Base-by-base conservation (phyloP, 2,329 filamentous ascomycete species). In the Penicillium olsonii region DNA sequence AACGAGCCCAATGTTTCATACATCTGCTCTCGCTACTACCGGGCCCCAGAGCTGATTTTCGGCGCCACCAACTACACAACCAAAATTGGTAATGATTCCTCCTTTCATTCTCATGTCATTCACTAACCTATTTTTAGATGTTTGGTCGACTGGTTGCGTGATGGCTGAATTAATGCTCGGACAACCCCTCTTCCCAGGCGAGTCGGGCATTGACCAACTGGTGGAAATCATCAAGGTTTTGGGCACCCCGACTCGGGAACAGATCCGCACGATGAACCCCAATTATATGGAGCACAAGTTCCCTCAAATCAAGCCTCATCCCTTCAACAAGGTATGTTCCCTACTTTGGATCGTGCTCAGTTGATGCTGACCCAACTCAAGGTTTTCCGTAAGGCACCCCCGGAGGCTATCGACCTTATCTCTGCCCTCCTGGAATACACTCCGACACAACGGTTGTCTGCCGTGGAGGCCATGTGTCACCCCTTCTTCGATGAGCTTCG, bases 221-320 rank as follows among this genome's bases (percentile, higher is more conserved):
- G 94, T 99, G 38, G 94, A 99, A 75, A 99, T 99, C 70, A 99
- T 99, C 81, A 99, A 99, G 78, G 92, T 99, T 45, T 79, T 99
- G 53, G 94, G 94, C 52, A 99, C 94, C 15, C 94, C 94, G 15
- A 97, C 94, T 29, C 84, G 94, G 58, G 94, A 99, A 72, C 94
- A 99, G 75, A 99, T 99, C 67, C 89, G 94, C 62, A 99, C 94
- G 59, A 99, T 99, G 94, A 99, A 99, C 75, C 94, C 94, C 52
- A 99, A 99, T 75, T 99, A 99, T 76, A 99, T 99, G 94, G 94
- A 99, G 78, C 94, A 99, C 79, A 97, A 97, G 78, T 99, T 99
- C 75, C 94, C 94, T 40, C 94, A 99, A 75, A 99, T 99, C 79
- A 99, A 99, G 80, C 94, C 94, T 50, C 94, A 99, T 68, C 94